phyloP scores from a whole-genome alignment of 345 rosid genomes.

The Erysimum cheiranthoides region DNA sequence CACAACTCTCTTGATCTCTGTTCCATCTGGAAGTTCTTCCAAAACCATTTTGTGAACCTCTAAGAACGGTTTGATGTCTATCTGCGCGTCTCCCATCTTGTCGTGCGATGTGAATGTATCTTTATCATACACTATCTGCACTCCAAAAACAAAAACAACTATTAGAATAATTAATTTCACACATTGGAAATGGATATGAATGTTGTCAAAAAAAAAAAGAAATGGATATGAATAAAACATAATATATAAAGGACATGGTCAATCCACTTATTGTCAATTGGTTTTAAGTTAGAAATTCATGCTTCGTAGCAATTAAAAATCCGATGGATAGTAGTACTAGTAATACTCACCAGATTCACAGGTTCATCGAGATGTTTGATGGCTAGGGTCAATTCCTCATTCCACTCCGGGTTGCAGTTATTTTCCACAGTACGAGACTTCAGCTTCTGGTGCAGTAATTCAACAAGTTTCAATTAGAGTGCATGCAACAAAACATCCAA shows the following conservation, averaged over 20 bases:
- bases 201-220: too few relatives aligned
- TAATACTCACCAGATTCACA: slow-evolving; percentile 60
- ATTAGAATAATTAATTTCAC: not conserved
- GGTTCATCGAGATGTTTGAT: slow-evolving; percentile 52
- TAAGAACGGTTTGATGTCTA: slow-evolving; percentile 63
- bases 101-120: slow-evolving; percentile 77
- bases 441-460: slow-evolving; percentile 60
- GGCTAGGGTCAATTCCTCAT: slow-evolving; percentile 76
- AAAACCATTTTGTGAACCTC: slow-evolving; percentile 57
- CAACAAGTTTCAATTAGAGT: not conserved
- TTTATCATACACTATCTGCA: slow-evolving; percentile 74
- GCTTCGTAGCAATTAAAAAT: not conserved
- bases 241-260: too few relatives aligned
- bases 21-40: slow-evolving; percentile 60
- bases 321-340: too few relatives aligned
- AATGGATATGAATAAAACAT: too few relatives aligned
- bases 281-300: not conserved
- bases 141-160: not conserved
- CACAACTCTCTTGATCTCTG: slow-evolving; percentile 54
- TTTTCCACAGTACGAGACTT: slow-evolving; percentile 66
- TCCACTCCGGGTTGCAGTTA: slow-evolving; percentile 88
- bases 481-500: slow-evolving; percentile 9
- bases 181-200: too few relatives aligned
- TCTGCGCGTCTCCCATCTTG: slow-evolving; percentile 77
- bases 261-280: not conserved